Percentiles rank a stretch among this genome's conserved stretches.
phyloP scores from a whole-genome alignment of 1,139 yeast genomes.

The Geotrichum reessii region DNA sequence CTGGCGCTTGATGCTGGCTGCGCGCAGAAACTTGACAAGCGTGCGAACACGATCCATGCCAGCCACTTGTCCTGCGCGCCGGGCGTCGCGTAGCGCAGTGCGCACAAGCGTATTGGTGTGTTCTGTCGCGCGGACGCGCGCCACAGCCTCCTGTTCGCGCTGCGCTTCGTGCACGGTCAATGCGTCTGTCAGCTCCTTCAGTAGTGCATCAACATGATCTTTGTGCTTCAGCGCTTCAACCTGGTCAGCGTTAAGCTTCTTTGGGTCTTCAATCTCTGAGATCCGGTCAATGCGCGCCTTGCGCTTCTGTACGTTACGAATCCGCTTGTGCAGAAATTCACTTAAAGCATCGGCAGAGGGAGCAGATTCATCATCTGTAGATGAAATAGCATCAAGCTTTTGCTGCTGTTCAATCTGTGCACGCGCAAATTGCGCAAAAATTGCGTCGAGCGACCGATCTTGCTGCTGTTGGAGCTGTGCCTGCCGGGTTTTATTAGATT shows the following conservation, averaged over 20 bases:
- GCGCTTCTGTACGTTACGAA: constrained; percentile 37
- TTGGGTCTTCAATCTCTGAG: constrained; percentile 30
- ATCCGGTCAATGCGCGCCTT: constrained; percentile 36
- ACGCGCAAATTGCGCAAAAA: background rate
- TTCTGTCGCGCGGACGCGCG: background rate
- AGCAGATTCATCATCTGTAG: background rate
- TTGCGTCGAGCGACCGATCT: background rate
- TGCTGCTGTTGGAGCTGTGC: background rate
- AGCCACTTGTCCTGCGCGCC: constrained; percentile 9
- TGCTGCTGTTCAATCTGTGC: background rate
- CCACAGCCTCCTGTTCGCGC: constrained; percentile 18
- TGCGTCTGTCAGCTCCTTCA: constrained; percentile 35
- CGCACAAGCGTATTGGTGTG: background rate
- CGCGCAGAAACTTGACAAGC: constrained; percentile 33
- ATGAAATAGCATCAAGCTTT: background rate
- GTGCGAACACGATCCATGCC: constrained; percentile 27
- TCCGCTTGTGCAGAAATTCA: constrained; percentile 30
- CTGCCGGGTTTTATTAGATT: background rate
- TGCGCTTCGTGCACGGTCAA: constrained; percentile 28
- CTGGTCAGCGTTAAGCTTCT: constrained; percentile 37
- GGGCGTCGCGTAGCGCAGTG: background rate
- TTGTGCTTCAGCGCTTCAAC: constrained; percentile 29
- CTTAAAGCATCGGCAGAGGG: background rate
- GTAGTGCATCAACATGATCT: constrained; percentile 37
- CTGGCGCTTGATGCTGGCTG: constrained; percentile 35